Percentiles rank a stretch among this genome's conserved stretches.
Evolutionary conservation across 164 flowering plant species (phyloP).

Genomic region (Tinospora cordifolia): DNA sequence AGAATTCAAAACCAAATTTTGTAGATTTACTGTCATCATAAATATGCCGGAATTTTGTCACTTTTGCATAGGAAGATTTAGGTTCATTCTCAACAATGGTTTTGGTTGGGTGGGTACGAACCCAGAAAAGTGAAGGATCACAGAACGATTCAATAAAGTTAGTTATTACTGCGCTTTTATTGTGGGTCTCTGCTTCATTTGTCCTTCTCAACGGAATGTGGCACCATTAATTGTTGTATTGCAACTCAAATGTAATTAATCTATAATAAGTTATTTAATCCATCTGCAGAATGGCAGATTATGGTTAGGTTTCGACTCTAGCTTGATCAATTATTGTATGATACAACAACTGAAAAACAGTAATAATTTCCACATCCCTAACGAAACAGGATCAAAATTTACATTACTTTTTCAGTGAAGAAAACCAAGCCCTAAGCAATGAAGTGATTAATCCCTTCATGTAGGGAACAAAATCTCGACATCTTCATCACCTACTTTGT

Average conservation of each 20-base stretch:
- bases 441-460: conserved; percentile 1
- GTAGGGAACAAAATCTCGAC: conserved; percentile 16
- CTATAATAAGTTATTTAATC: too few species aligned
- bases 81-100: background rate
- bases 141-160: background rate
- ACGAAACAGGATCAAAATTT: background rate
- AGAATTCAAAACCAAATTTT: background rate
- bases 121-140: background rate
- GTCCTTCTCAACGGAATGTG: background rate
- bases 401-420: too few species aligned
- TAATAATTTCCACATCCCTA: too few species aligned
- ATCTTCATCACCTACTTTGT: conserved; percentile 3
- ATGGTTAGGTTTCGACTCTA: too few species aligned
- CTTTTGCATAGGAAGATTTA: background rate
- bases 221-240: too few species aligned
- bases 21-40: background rate
- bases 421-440: too few species aligned
- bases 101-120: background rate
- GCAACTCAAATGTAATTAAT: too few species aligned
- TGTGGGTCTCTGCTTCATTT: background rate
- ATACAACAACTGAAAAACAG: too few species aligned
- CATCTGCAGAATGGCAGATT: too few species aligned
- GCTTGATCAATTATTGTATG: too few species aligned
- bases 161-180: background rate
- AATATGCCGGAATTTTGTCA: background rate